Evolutionary conservation across 768 basidiomycete genomes (phyloP).

Genomic region (Tremella fuciformis): DNA sequence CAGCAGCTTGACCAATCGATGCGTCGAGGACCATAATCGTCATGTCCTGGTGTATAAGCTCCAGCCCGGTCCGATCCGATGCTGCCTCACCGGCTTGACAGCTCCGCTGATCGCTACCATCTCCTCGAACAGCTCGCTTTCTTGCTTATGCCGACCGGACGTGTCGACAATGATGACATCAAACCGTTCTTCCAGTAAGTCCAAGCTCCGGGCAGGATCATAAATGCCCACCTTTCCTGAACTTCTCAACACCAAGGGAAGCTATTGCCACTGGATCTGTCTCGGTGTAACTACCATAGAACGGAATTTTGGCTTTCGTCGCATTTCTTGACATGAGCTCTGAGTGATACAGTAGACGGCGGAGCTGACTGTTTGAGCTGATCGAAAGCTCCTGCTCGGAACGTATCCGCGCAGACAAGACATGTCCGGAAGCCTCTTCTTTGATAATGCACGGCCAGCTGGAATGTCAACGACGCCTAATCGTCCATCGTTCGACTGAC

Average conservation of each 20-base stretch:
- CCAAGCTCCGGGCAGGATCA: conserved; percentile 2
- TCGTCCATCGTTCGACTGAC: conserved; percentile 29
- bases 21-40: conserved; percentile 93
- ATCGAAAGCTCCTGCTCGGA: conserved; percentile 98
- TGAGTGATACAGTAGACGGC: background rate
- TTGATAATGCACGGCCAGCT: conserved; percentile 93
- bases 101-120: conserved; percentile 96
- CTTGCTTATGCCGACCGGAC: conserved; percentile 94
- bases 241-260: conserved; percentile 89
- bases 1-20: conserved; percentile 97
- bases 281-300: conserved; percentile 98
- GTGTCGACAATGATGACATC: conserved; percentile 99
- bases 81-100: conserved; percentile 66
- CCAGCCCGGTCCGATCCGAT: background rate
- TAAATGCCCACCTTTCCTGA: conserved; percentile 65
- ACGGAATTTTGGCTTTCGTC: conserved; percentile 96
- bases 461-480: background rate
- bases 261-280: conserved; percentile 96
- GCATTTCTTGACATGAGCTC: conserved; percentile 60
- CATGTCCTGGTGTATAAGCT: conserved; percentile 60
- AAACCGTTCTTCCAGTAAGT: conserved; percentile 65
- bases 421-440: conserved; percentile 94
- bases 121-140: conserved; percentile 91
- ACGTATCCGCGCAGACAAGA: conserved; percentile 98
- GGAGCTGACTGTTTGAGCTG: conserved; percentile 75